Percentiles rank a stretch among this genome's conserved stretches.
Conservation (phyloP, 2,329 filamentous ascomycete species). For the Magnaporthiopsis poae region DNA sequence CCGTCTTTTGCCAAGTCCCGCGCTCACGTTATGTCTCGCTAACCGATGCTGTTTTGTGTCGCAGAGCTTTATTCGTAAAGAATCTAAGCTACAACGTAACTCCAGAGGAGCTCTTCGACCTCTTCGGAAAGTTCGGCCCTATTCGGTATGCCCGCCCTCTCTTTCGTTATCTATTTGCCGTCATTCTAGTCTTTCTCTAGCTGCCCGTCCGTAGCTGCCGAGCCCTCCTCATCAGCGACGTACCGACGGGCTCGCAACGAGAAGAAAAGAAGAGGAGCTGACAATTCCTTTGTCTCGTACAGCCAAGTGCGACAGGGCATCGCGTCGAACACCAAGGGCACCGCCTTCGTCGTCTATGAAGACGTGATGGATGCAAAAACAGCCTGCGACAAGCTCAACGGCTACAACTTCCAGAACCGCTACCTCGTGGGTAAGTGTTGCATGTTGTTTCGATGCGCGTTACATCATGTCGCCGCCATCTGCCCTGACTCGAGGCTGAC, state of each 20-base stretch:
- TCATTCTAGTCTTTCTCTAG: not conserved
- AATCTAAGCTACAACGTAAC: slow-evolving; percentile 99
- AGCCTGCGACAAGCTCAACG: slow-evolving; percentile 98
- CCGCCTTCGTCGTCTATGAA: slow-evolving; percentile 97
- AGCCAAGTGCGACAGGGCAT: slow-evolving; percentile 99
- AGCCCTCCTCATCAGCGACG: not conserved
- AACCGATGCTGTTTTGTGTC: slow-evolving; percentile 16
- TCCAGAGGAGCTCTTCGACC: slow-evolving; percentile 93
- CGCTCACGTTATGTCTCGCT: slow-evolving; percentile 12
- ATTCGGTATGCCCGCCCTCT: slow-evolving; percentile 61
- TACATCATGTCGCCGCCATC: not conserved
- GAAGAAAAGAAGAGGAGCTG: not conserved
- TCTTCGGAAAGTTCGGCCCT: slow-evolving; percentile 94
- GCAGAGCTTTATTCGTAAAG: slow-evolving; percentile 98
- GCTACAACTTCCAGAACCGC: slow-evolving; percentile 99
- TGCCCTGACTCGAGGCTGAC: not conserved
- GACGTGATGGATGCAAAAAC: slow-evolving; percentile 98
- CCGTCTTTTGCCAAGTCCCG: not conserved
- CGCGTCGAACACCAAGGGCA: slow-evolving; percentile 93
- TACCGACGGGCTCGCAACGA: not conserved
- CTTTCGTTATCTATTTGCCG: not conserved
- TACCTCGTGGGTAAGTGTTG: slow-evolving; percentile 81
- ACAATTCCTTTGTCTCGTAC: slow-evolving; percentile 15
- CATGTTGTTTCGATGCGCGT: slow-evolving; percentile 6
- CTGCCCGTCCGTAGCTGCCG: not conserved